Percentiles rank a stretch among this genome's conserved stretches.
phyloP scores from a whole-genome alignment of 2,329 filamentous ascomycete genomes.

The Rutstroemia sp. region DNA sequence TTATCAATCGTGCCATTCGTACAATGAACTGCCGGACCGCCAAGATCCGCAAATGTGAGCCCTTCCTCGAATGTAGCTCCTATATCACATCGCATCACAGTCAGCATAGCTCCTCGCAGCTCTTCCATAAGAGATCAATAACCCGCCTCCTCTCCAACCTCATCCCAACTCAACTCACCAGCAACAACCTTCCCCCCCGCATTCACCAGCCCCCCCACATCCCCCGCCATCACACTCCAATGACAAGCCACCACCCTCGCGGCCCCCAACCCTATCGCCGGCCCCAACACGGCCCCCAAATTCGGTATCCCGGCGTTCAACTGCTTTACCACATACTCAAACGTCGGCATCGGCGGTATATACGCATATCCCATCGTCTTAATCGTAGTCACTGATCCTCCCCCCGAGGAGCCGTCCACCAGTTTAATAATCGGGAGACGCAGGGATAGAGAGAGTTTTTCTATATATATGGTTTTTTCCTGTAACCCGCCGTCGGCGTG shows the following conservation, averaged over 20 bases:
- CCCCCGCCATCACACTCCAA: conserved; percentile 58
- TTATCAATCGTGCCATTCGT: conserved; percentile 62
- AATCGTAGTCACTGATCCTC: conserved; percentile 55
- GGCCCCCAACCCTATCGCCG: conserved; percentile 56
- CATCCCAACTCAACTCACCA: conserved; percentile 11
- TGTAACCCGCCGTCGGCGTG: conserved; percentile 54
- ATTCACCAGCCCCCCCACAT: conserved; percentile 55
- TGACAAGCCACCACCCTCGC: conserved; percentile 55
- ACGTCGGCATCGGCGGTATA: conserved; percentile 48
- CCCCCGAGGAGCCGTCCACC: conserved; percentile 56
- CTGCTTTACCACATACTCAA: conserved; percentile 46
- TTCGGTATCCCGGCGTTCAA: conserved; percentile 58
- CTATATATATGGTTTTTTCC: conserved; percentile 53
- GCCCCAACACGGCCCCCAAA: conserved; percentile 53
- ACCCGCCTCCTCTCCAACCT: too few relatives aligned
- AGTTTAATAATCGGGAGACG: conserved; percentile 55
- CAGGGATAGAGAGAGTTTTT: conserved; percentile 51
- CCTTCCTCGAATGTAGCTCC: conserved; percentile 58
- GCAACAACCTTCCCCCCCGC: conserved; percentile 57
- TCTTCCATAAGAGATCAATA: too few relatives aligned
- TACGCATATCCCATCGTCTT: conserved; percentile 48
- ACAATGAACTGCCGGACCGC: conserved; percentile 54
- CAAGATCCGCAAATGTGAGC: conserved; percentile 49
- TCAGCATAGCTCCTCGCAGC: not conserved
- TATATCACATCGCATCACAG: not conserved